Conservation (phyloP, 371 early-diverging fungal genomes). For the Mortierella sp. region DNA sequence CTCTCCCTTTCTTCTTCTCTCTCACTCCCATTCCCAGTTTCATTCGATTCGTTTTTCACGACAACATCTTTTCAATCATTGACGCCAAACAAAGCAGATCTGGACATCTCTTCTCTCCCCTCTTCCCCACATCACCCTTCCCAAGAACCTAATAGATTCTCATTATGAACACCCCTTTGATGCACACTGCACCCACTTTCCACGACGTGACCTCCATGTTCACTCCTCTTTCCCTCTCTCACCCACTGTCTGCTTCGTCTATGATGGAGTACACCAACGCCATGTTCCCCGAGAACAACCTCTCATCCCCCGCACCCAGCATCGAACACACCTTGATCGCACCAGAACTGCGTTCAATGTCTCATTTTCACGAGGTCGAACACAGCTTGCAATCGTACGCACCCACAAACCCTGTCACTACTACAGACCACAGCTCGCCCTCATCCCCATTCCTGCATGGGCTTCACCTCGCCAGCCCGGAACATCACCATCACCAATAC, state of each 20-base stretch:
- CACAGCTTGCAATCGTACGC: neutral
- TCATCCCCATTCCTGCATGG: neutral
- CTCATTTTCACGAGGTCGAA: neutral
- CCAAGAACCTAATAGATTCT: neutral
- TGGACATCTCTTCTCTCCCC: no score
- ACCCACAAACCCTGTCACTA: no score
- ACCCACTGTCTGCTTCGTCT: neutral
- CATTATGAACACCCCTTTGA: neutral
- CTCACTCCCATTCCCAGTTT: neutral
- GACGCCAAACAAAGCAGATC: no score
- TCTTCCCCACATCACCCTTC: no score
- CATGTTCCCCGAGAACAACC: neutral
- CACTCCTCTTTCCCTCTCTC: neutral
- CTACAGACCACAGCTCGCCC: neutral
- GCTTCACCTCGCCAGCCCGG: slow-evolving; percentile 3
- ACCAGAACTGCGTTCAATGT: neutral
- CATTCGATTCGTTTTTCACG: neutral
- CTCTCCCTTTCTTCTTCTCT: neutral
- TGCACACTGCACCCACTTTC: neutral
- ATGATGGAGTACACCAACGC: neutral
- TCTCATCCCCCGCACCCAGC: neutral
- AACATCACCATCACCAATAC: neutral
- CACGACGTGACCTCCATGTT: neutral
- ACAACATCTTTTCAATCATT: no score
- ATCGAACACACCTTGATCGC: neutral